Percentiles rank a stretch among this genome's conserved stretches.
phyloP scores from a whole-genome alignment of 495 filamentous ascomycete species.

The Hypoxylon subgilvum region DNA sequence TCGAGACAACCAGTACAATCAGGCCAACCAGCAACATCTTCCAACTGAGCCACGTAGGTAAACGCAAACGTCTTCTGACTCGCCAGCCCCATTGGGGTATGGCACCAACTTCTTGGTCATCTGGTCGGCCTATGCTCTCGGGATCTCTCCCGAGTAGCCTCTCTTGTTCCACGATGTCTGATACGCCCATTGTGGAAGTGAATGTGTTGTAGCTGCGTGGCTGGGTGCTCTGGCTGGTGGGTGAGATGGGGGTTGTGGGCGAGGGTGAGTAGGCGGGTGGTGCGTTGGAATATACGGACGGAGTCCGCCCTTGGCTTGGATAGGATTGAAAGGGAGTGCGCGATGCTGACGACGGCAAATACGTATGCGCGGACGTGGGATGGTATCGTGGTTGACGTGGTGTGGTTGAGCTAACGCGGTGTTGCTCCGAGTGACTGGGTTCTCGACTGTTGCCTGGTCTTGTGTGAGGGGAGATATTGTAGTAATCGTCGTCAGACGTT shows the following conservation, averaged over 20 bases:
- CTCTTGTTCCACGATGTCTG: slow-evolving; percentile 41
- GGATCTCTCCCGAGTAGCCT: slow-evolving; percentile 45
- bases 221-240: slow-evolving; percentile 11
- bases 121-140: slow-evolving; percentile 50
- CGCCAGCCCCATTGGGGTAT: slow-evolving; percentile 41
- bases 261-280: slow-evolving; percentile 56
- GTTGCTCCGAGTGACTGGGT: slow-evolving; percentile 13
- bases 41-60: slow-evolving; percentile 38
- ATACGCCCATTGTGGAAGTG: slow-evolving; percentile 44
- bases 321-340: slow-evolving; percentile 5
- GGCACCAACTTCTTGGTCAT: slow-evolving; percentile 22
- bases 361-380: slow-evolving; percentile 31
- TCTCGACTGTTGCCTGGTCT: slow-evolving; percentile 29
- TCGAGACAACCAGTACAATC: slow-evolving; percentile 40
- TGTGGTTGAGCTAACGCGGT: slow-evolving; percentile 14
- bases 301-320: slow-evolving; percentile 16
- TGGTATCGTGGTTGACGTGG: slow-evolving; percentile 12
- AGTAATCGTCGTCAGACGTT: slow-evolving; percentile 4
- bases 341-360: slow-evolving; percentile 37
- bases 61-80: slow-evolving; percentile 34
- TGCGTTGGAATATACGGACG: slow-evolving; percentile 48
- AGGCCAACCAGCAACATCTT: slow-evolving; percentile 30
- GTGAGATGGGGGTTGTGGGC: slow-evolving; percentile 37
- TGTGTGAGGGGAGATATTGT: slow-evolving; percentile 7
- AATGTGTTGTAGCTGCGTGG: slow-evolving; percentile 52